Percentiles rank a stretch among this genome's conserved stretches.
Evolutionary conservation across 768 basidiomycete genomes (phyloP).

Genomic region (Mycena albidolilacea): DNA sequence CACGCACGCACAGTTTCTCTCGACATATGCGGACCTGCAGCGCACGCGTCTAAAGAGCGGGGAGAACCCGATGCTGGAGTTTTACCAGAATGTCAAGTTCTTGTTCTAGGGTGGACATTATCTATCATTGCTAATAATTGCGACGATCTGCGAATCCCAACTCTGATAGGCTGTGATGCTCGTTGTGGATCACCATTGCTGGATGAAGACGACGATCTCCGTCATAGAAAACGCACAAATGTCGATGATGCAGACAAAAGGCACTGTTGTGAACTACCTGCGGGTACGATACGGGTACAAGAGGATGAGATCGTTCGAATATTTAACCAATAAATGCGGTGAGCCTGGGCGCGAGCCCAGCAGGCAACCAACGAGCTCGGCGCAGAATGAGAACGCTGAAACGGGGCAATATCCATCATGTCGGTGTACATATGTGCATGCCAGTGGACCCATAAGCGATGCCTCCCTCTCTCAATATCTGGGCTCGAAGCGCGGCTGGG

Average conservation of each 20-base stretch:
- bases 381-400: background rate
- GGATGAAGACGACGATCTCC: no score
- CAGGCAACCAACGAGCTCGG: conserved; percentile 1
- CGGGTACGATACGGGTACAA: background rate
- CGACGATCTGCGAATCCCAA: no score
- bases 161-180: no score
- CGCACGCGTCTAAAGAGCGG: conserved; percentile 69
- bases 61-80: no score
- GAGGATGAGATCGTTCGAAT: background rate
- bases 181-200: no score
- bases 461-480: background rate
- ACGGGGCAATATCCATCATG: background rate
- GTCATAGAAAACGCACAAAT: no score
- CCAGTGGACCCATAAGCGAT: background rate
- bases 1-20: conserved; percentile 91
- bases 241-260: background rate
- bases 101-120: conserved; percentile 68
- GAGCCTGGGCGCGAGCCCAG: conserved; percentile 8
- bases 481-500: background rate
- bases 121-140: background rate
- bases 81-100: conserved; percentile 73
- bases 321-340: conserved; percentile 6
- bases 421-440: background rate
- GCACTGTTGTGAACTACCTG: background rate
- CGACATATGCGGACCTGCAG: conserved; percentile 83